phyloP scores from a whole-genome alignment of 441 rosid species.

The Viola pubescens region DNA sequence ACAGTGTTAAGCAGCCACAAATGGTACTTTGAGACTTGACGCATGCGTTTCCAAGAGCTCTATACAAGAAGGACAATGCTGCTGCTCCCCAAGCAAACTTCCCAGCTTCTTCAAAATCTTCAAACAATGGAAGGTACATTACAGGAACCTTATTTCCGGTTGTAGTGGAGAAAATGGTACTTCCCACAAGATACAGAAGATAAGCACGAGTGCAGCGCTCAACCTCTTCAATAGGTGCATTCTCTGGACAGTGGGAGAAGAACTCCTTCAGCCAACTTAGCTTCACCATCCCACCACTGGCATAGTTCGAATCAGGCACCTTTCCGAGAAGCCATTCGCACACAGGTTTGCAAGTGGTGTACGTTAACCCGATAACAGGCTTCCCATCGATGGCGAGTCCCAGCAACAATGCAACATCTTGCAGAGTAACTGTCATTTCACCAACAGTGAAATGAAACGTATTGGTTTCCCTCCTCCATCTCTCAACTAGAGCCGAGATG shows the following conservation, averaged over 20 bases:
- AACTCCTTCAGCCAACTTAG: conserved; percentile 95
- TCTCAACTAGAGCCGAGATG: conserved; percentile 88
- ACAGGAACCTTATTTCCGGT: conserved; percentile 98
- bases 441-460: conserved; percentile 85
- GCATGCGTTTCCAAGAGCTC: conserved; percentile 97
- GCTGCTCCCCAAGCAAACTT: conserved; percentile 96
- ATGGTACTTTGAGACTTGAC: conserved; percentile 94
- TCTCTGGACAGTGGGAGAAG: conserved; percentile 66
- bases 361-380: conserved; percentile 81
- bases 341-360: conserved; percentile 57
- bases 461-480: conserved; percentile 97
- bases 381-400: conserved; percentile 93
- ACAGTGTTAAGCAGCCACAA: conserved; percentile 89
- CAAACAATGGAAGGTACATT: conserved; percentile 91
- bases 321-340: conserved; percentile 69
- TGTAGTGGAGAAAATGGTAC: conserved; percentile 94
- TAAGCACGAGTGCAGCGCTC: conserved; percentile 82
- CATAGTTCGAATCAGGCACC: conserved; percentile 58
- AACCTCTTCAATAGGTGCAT: conserved; percentile 54
- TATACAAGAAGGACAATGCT: conserved; percentile 81
- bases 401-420: conserved; percentile 69
- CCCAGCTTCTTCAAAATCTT: conserved; percentile 75
- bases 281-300: conserved; percentile 97
- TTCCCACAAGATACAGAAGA: conserved; percentile 85
- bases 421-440: conserved; percentile 90